Evolutionary conservation across 345 rosid species (phyloP), one percentile per base, ranked within the genome.

Genomic region (Citrus glauca): DNA sequence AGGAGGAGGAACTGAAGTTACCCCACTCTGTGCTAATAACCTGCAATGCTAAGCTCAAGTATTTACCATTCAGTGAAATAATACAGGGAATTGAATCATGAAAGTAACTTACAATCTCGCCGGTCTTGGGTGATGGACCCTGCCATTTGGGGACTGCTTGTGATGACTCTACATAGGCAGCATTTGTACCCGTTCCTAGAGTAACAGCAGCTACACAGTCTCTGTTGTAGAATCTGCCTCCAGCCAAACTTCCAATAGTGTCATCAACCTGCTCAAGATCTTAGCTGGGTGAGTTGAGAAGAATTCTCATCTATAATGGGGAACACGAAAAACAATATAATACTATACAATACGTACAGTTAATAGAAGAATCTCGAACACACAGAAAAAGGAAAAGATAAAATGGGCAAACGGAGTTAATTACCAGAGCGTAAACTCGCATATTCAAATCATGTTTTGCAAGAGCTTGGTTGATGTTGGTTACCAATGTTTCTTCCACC

Each of bases 11-110:
- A 66, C 64, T 86, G 80, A 93, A 91, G 81, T 85, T 88, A 33
- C 91, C 87, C 97, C 95, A 91, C 40, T 89, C 93, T 65, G 77
- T 82, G 80, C 84, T 85, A 66, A 93, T 84, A 67, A 87, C 89
- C 95, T 91, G 84, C 33, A 73, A 63, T 71, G 62, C 48, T 20
- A 75, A 67, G 10, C 35, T 57, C 45, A 40, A 6, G 65, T 14
- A 57, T 65, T 64, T 16, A 61, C 10, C 66, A 33, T 56, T 53
- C 25, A 70, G 68, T 75, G 79, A n/a, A 33, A 0, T n/a, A 30
- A 60, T 40, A 22, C 22, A 63, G 56, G 56, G 20, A 11, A 67
- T 17, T 45, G 48, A 55, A 32, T 19, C 16, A 64, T 4, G 9
- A 32, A 37, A 8, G 71, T 60, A 30, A 74, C 86, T 75, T 76